Percentiles rank a stretch among this genome's conserved stretches.
Evolutionary conservation across 2,329 filamentous ascomycete genomes (phyloP).

Genomic region (Biscogniauxia mediterranea): DNA sequence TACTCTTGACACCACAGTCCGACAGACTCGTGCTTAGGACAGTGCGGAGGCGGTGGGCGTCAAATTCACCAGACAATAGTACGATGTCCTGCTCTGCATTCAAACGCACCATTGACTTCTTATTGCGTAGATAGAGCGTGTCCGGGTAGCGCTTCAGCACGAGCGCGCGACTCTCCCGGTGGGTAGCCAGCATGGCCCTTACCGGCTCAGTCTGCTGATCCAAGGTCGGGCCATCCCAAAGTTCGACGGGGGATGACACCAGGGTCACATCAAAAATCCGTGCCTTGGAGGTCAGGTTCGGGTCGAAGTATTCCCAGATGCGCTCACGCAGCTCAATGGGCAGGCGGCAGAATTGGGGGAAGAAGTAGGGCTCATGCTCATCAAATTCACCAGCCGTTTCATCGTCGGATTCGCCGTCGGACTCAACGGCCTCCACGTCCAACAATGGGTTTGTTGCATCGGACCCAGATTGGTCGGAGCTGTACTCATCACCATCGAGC

Average conservation of each 20-base stretch:
- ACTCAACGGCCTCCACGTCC: slow-evolving; percentile 33
- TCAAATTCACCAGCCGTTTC: slow-evolving; percentile 10
- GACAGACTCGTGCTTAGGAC: background rate
- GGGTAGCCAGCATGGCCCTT: slow-evolving; percentile 30
- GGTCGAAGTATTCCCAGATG: slow-evolving; percentile 37
- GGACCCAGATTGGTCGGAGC: slow-evolving; percentile 20
- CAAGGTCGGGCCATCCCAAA: slow-evolving; percentile 22
- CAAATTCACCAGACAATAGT: background rate
- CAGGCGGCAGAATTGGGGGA: slow-evolving; percentile 35
- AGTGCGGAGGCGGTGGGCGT: background rate
- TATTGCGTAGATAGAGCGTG: slow-evolving; percentile 19
- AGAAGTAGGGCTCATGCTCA: slow-evolving; percentile 17
- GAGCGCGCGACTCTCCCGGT: slow-evolving; percentile 33
- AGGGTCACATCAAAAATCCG: slow-evolving; percentile 23
- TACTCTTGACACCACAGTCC: background rate
- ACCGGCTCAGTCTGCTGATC: slow-evolving; percentile 30
- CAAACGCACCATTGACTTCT: slow-evolving; percentile 25
- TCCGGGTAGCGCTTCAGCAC: slow-evolving; percentile 34
- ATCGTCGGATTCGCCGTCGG: slow-evolving; percentile 19
- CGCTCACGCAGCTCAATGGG: slow-evolving; percentile 35
- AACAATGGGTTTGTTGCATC: slow-evolving; percentile 23
- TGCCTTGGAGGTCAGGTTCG: slow-evolving; percentile 26
- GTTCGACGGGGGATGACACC: background rate
- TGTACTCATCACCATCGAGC: slow-evolving; percentile 9
- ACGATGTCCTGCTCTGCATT: slow-evolving; percentile 32